These are phyloP conservation scores for Coniferiporia sulphurascens DNA, from an alignment of 1,284 basidiomycete species.

Conservation along the genomic window DNA sequence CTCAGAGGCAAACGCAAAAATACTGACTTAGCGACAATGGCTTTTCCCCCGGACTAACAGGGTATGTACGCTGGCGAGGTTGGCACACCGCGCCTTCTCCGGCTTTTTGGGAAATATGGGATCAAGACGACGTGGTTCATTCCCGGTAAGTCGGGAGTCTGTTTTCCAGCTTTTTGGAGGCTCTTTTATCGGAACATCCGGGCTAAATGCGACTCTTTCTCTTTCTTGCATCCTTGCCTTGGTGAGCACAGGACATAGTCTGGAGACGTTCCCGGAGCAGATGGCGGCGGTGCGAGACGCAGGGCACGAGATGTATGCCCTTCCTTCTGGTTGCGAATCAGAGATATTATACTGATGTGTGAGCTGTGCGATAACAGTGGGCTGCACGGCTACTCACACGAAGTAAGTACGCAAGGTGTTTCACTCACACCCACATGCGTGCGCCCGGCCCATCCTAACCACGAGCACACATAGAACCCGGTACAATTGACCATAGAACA, in stretches of 20 bases:
- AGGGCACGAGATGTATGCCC: conserved; percentile 58
- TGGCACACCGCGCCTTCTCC: conserved; percentile 61
- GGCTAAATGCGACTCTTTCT: too few relatives aligned
- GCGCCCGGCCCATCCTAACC: neutral
- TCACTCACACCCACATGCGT: too few relatives aligned
- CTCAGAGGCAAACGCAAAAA: neutral
- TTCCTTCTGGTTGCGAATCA: neutral
- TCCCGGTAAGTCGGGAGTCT: conserved; percentile 38
- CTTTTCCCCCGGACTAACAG: conserved; percentile 27
- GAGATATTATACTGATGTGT: neutral
- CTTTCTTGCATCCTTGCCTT: too few relatives aligned
- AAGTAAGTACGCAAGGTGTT: conserved; percentile 31
- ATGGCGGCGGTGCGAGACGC: conserved; percentile 63
- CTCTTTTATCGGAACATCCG: neutral
- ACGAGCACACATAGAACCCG: conserved; percentile 45
- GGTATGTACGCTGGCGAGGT: conserved; percentile 74
- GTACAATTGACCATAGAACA: conserved; percentile 58
- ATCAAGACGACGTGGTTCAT: conserved; percentile 74
- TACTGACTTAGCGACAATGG: neutral
- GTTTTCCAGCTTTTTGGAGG: too few relatives aligned
- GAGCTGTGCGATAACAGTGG: conserved; percentile 35
- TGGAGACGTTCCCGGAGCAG: conserved; percentile 65
- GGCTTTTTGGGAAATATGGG: conserved; percentile 67
- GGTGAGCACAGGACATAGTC: conserved; percentile 47
- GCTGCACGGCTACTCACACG: conserved; percentile 73